Evolutionary conservation across 2,329 filamentous ascomycete species (phyloP).

Genomic region (Botrytis galanthina): DNA sequence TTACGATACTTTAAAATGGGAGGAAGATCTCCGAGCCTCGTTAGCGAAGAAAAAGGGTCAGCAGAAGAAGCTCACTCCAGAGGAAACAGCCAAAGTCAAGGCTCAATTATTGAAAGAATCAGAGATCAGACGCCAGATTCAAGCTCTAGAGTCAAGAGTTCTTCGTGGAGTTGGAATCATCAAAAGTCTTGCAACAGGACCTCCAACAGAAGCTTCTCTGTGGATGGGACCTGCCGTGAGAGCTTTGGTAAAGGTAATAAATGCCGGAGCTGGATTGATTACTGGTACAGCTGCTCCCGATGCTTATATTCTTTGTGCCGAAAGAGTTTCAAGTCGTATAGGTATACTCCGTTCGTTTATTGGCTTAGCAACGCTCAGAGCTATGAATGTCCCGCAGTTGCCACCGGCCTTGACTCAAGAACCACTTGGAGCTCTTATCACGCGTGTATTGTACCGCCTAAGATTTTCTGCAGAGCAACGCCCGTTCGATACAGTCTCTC

Average conservation of each 20-base stretch:
- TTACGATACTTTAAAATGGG: constrained; percentile 96
- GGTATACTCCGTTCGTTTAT: constrained; percentile 78
- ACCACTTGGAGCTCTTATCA: constrained; percentile 79
- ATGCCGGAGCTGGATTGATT: constrained; percentile 76
- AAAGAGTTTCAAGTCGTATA: constrained; percentile 70
- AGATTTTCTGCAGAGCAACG: constrained; percentile 89
- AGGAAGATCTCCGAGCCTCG: constrained; percentile 83
- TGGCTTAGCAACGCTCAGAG: constrained; percentile 80
- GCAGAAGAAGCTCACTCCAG: constrained; percentile 83
- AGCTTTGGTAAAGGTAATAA: constrained; percentile 69
- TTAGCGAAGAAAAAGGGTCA: constrained; percentile 91
- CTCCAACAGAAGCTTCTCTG: constrained; percentile 80
- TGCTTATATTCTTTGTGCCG: constrained; percentile 76
- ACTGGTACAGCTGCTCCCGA: constrained; percentile 75
- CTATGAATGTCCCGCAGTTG: constrained; percentile 70
- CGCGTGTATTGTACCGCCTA: constrained; percentile 84
- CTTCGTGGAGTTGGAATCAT: constrained; percentile 85
- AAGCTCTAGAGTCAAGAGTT: constrained; percentile 66
- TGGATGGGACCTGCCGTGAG: constrained; percentile 86
- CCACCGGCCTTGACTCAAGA: constrained; percentile 72
- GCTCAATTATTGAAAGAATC: constrained; percentile 86
- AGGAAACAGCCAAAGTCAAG: constrained; percentile 87
- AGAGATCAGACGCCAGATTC: constrained; percentile 71
- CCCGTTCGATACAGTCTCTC: constrained; percentile 84
- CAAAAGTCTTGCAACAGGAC: constrained; percentile 74